Base-by-base conservation (phyloP, 371 early-diverging fungal genomes). In the Conidiobolus incongruus region DNA sequence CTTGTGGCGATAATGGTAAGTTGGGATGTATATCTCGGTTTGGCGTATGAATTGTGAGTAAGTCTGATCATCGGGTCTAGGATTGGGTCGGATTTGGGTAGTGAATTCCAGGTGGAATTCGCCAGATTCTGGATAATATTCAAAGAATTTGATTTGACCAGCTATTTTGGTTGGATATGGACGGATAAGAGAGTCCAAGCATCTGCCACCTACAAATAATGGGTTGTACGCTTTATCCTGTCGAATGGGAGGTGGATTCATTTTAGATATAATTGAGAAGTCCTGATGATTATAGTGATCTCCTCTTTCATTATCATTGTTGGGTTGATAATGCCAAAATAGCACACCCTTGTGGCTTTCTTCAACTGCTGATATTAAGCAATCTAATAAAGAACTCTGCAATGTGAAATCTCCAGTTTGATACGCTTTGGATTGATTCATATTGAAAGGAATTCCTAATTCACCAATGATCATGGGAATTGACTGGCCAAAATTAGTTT, bases 131-230 rank as follows among this genome's bases (percentile, higher is more conserved):
- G 77, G 41, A 46, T 77, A 53, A 45, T 82, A 85, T 24, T 62
- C 60, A 35, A 65, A 65, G 10, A 45, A 35, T 11, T 60, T 51
- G 13, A 84, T 83, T 32, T 51, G 65, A 23, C 87, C 87, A 1
- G 80, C 74, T 2, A 81, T 53, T 46, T 81, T 79, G 31, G 74
- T 63, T 5, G 82, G 83, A 59, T 81, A 84, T 2, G 85, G 84
- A 17, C 87, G 66, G 61, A 70, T 47, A 19, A 76, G 66, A 19
- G 84, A 82, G 47, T 79, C 75, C 35, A 86, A 56, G 0, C 77
- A 85, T 33, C 86, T 66, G 10, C 84, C 86, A 13, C 83, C 84
- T 23, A 62, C 51, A 53, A 80, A 76, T 19, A 65, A 58, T 22
- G 43, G 42, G 45, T 70, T 68, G 20, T 60, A 56, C 16, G 54